Percentiles rank a stretch among this genome's conserved stretches.
These are phyloP conservation scores for Austroboletus festivus DNA, from an alignment of 768 basidiomycete species.

Conservation along the genomic window DNA sequence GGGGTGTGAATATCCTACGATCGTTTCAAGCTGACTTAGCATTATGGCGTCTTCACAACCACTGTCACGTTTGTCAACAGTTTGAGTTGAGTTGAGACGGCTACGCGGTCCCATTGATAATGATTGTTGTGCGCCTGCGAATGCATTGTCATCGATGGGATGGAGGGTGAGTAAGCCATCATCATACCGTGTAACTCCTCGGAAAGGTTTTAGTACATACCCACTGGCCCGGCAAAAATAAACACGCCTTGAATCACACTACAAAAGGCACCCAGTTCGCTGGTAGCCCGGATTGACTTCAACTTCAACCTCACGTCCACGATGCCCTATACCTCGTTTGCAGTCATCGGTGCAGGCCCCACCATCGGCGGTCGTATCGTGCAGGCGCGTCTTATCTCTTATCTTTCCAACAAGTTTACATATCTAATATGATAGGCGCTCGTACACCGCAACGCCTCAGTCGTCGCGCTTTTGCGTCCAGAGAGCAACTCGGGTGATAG, in stretches of 20 bases:
- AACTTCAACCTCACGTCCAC: background rate
- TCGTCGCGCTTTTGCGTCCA: constrained; percentile 24
- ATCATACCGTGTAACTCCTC: background rate
- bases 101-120: too few relatives aligned
- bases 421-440: constrained; percentile 21
- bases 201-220: background rate
- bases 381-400: constrained; percentile 12
- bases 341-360: constrained; percentile 35
- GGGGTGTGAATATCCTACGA: too few relatives aligned
- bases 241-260: background rate
- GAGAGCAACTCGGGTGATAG: constrained; percentile 19
- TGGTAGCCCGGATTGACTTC: background rate
- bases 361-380: constrained; percentile 35
- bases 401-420: background rate
- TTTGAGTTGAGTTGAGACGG: too few relatives aligned
- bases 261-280: background rate
- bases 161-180: too few relatives aligned
- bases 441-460: constrained; percentile 19
- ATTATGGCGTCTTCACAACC: too few relatives aligned
- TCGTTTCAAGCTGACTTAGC: too few relatives aligned
- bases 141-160: too few relatives aligned
- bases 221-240: constrained; percentile 1
- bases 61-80: too few relatives aligned
- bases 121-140: too few relatives aligned
- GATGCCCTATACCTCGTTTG: constrained; percentile 35